phyloP scores from a whole-genome alignment of 73 alveolate genomes.

The Tetrahymena thermophila region DNA sequence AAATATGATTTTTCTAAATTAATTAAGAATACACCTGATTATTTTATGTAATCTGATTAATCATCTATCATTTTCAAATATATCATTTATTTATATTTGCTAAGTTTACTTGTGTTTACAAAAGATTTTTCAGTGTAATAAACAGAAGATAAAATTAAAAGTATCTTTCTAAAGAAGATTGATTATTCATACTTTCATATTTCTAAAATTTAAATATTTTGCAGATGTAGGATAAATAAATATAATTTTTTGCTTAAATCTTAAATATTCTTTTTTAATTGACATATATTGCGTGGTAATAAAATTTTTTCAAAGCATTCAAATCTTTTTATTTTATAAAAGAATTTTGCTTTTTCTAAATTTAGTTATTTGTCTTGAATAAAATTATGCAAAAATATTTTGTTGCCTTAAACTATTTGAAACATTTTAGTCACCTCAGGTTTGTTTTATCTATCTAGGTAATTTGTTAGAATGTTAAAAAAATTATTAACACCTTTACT shows the following conservation, averaged over 20 bases:
- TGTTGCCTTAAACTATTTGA: too few relatives aligned
- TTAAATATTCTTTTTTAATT: too few relatives aligned
- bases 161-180: background rate
- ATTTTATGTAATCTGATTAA: background rate
- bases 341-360: background rate
- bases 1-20: background rate
- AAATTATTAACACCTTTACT: too few relatives aligned
- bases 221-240: too few relatives aligned
- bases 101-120: background rate
- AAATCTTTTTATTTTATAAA: background rate
- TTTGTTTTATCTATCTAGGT: too few relatives aligned
- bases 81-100: too few relatives aligned
- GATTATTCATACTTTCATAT: too few relatives aligned
- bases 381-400: too few relatives aligned
- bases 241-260: too few relatives aligned
- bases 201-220: too few relatives aligned
- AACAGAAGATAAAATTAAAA: background rate
- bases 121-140: background rate
- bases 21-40: background rate
- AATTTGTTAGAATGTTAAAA: too few relatives aligned
- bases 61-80: background rate
- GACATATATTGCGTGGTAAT: background rate
- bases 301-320: background rate
- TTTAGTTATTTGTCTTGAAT: background rate
- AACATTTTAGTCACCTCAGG: too few relatives aligned